Evolutionary conservation across 345 rosid genomes (phyloP).

Genomic region (Eucalyptus marginata): DNA sequence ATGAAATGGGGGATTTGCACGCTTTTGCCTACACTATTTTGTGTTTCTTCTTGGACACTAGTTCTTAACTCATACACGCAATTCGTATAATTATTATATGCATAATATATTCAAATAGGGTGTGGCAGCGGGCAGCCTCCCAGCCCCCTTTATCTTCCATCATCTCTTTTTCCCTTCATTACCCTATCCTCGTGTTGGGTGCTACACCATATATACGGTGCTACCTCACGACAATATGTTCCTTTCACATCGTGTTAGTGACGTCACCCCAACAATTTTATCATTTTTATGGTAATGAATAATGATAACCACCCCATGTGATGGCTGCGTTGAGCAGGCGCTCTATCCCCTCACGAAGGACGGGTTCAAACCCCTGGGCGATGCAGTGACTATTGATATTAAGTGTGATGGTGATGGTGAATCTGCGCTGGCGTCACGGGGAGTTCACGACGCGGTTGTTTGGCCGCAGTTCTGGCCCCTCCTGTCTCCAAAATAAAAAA

Average conservation of each 20-base stretch:
- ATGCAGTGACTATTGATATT: too few relatives aligned
- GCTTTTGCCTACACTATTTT: not conserved
- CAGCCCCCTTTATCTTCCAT: not conserved
- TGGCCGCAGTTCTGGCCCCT: too few relatives aligned
- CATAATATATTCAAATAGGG: not conserved
- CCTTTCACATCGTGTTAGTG: not conserved
- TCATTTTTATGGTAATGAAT: too few relatives aligned
- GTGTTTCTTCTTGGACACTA: not conserved
- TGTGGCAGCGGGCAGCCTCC: not conserved
- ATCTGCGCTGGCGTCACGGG: too few relatives aligned
- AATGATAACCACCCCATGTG: too few relatives aligned
- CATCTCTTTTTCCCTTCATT: not conserved
- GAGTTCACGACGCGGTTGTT: too few relatives aligned
- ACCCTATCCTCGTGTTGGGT: not conserved
- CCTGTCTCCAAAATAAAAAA: too few relatives aligned
- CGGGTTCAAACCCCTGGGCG: too few relatives aligned
- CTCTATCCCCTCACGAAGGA: too few relatives aligned
- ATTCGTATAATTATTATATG: not conserved
- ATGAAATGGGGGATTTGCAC: not conserved
- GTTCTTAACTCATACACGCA: not conserved
- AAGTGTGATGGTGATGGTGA: too few relatives aligned
- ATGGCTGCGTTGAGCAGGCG: too few relatives aligned
- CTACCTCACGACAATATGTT: not conserved
- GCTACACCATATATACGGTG: not conserved
- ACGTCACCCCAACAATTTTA: too few relatives aligned